Percentiles rank a stretch among this genome's conserved stretches.
phyloP scores from a whole-genome alignment of 768 basidiomycete species.

The Boletus barrowsii region DNA sequence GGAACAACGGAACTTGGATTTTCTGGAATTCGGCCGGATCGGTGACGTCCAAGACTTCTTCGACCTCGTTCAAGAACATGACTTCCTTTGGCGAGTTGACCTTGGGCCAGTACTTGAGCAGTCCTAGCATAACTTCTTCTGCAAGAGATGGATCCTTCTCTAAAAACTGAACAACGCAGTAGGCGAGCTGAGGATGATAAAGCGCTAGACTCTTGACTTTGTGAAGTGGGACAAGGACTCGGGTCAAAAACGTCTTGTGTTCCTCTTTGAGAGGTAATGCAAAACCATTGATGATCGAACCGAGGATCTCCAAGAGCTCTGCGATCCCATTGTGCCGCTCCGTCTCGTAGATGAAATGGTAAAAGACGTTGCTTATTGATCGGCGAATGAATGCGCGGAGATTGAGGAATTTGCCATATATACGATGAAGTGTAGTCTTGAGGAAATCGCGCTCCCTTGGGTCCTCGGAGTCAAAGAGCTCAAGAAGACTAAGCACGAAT shows the following conservation, averaged over 20 bases:
- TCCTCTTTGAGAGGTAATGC: constrained; percentile 97
- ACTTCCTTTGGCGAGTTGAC: constrained; percentile 99
- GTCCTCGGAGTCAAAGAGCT: constrained; percentile 98
- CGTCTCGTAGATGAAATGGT: constrained; percentile 98
- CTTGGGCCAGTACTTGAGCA: constrained; percentile 99
- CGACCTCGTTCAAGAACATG: constrained; percentile 99
- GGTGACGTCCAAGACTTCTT: constrained; percentile 97
- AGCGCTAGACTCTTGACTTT: constrained; percentile 97
- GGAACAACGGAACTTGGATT: constrained; percentile 89
- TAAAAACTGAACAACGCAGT: constrained; percentile 98
- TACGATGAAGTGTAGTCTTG: constrained; percentile 97
- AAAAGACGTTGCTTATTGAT: constrained; percentile 99
- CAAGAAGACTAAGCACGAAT: constrained; percentile 94
- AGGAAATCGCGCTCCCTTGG: constrained; percentile 98
- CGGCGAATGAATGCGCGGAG: constrained; percentile 97
- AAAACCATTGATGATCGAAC: constrained; percentile 99
- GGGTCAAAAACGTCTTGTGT: constrained; percentile 95
- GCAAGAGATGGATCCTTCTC: constrained; percentile 93
- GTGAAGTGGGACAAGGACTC: constrained; percentile 92
- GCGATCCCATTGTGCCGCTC: constrained; percentile 99
- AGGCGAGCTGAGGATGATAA: constrained; percentile 98
- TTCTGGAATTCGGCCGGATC: constrained; percentile 96
- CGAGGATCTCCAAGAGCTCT: constrained; percentile 94
- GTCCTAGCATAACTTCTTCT: constrained; percentile 92
- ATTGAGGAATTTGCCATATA: constrained; percentile 99